Evolutionary conservation across 768 basidiomycete genomes (phyloP).

Genomic region (Sporobolomyces phaffii): DNA sequence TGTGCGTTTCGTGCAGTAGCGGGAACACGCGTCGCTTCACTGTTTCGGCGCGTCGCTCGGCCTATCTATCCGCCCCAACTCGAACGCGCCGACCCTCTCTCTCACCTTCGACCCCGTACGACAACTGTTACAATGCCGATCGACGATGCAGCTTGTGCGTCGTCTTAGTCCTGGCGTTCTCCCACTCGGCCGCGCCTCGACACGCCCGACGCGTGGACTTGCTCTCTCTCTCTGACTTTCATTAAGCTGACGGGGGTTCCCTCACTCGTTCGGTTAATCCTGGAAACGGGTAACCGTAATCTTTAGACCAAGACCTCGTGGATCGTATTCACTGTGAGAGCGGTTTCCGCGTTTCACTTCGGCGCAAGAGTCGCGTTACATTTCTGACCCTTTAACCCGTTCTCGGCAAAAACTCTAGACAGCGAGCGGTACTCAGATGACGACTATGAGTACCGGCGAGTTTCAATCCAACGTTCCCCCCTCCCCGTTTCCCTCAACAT

Average conservation of each 20-base stretch:
- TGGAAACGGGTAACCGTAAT: neutral
- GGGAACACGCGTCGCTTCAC: too few relatives aligned
- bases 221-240: too few relatives aligned
- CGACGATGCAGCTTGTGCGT: constrained; percentile 15
- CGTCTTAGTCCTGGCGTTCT: neutral
- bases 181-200: neutral
- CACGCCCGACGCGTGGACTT: neutral
- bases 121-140: neutral
- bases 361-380: neutral
- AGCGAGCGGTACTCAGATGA: constrained; percentile 74
- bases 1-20: too few relatives aligned
- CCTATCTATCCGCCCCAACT: neutral
- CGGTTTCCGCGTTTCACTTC: too few relatives aligned
- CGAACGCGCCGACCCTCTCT: neutral
- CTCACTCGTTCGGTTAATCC: neutral
- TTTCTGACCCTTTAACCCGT: neutral
- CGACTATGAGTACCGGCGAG: constrained; percentile 67
- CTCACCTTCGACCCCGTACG: neutral
- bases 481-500: too few relatives aligned
- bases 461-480: neutral
- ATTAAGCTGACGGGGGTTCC: too few relatives aligned
- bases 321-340: constrained; percentile 27
- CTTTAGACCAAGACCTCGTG: constrained; percentile 27
- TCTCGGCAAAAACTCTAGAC: constrained; percentile 2
- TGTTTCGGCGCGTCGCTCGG: too few relatives aligned